A percentile compares a stretch with the other conserved stretches of the same genome.
These are phyloP conservation scores for Nakazawaea ambrosiae DNA, from an alignment of 805 yeast genomes.

Conservation along the genomic window DNA sequence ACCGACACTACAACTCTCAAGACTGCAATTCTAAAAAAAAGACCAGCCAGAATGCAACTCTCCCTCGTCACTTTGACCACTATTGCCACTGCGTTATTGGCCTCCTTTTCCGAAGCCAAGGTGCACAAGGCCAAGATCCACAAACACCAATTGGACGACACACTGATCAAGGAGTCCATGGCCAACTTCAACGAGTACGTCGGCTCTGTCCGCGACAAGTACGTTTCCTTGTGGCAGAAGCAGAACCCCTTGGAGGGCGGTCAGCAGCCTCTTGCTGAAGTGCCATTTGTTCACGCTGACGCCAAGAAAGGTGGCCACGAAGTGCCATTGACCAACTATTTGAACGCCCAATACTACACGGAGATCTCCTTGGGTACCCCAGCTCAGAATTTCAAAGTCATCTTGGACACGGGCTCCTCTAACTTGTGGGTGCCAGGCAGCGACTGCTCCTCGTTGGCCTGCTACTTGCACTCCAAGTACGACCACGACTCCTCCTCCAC, in stretches of 20 bases:
- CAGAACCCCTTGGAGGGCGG: conserved; percentile 16
- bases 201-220: conserved; percentile 40
- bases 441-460: conserved; percentile 90
- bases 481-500: conserved; percentile 78
- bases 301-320: conserved; percentile 44
- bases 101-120: conserved; percentile 32
- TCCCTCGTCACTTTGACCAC: conserved; percentile 33
- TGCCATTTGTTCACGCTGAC: conserved; percentile 33
- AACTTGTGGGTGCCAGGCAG: conserved; percentile 94
- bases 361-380: conserved; percentile 92
- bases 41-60: conserved; percentile 21
- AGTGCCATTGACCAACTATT: conserved; percentile 84
- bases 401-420: conserved; percentile 94
- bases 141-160: conserved; percentile 40
- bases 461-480: conserved; percentile 89
- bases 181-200: conserved; percentile 39
- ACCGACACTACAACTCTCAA: conserved; percentile 1
- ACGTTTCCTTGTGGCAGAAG: conserved; percentile 31
- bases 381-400: conserved; percentile 86
- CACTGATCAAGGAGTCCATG: conserved; percentile 39
- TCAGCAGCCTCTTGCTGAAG: conserved; percentile 22
- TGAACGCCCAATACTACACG: conserved; percentile 94
- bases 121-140: conserved; percentile 39
- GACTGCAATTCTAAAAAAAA: too few relatives aligned
- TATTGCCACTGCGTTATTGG: conserved; percentile 31